Evolutionary conservation across 2,329 filamentous ascomycete species (phyloP), one percentile per base, ranked within the genome.

Genomic region (Coniella vitis): DNA sequence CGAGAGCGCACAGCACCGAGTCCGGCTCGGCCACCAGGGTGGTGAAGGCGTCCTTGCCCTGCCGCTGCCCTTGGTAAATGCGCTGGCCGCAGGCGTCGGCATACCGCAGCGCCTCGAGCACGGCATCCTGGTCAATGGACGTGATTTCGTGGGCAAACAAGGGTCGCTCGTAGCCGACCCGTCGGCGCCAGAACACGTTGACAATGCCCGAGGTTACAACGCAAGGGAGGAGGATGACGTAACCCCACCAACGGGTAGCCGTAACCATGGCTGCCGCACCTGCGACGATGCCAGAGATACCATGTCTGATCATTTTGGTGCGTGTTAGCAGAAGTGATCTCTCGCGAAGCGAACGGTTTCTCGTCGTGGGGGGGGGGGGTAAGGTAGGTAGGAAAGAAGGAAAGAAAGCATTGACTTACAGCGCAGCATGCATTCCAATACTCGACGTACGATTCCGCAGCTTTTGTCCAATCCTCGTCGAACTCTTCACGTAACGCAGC

Each of bases 241-340:
- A 79, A 2, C 70, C 76, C 67, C 69, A 74, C 75, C 75, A 79
- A 22, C 60, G 37, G 3, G 69, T 71, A 0, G 74, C 69, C 0
- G 74, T 77, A 3, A 76, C 58, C 62, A 78, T 66, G 0, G 73
- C 75, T 2, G 67, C 74, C 1, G 67, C 69, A 5, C 73, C 73
- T 4, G 73, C 72, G 0, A 78, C 56, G 0, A 78, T 45, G 0
- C 73, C 71, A 0, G 69, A 69, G 2, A 67, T 48, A 1, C 72
- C 73, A 38, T 72, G 75, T 4, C 38, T 39, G 38, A 13, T 22
- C 4, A n/a, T n/a, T n/a, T n/a, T n/a, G n/a, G n/a, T n/a, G n/a
- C 16, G 20, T 39, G 20, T 39, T 10, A 25, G 38, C 10, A n/a
- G 32, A 5, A n/a, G 32, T 35, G 32, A 4, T 35, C 32, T 35